A percentile compares a stretch with the other conserved stretches of the same genome.
Conservation (phyloP, 2,329 filamentous ascomycete species). For the Nothophoma quercina region DNA sequence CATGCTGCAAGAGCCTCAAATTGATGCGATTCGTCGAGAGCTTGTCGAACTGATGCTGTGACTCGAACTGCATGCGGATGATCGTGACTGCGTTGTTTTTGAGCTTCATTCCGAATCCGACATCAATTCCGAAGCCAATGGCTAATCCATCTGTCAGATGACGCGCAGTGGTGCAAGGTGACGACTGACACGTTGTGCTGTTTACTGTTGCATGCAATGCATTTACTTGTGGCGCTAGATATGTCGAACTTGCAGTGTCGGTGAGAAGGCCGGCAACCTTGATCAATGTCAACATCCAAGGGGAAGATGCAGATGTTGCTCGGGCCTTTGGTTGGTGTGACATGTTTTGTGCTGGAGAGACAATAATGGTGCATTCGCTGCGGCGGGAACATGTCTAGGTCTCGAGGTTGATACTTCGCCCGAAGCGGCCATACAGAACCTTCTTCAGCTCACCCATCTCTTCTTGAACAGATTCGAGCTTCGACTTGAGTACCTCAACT, state of each 20-base stretch:
- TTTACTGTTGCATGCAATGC: not conserved
- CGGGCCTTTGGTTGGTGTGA: too few relatives aligned
- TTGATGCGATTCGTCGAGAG: slow-evolving; percentile 1
- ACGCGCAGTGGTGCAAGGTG: not conserved
- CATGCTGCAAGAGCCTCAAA: slow-evolving; percentile 17
- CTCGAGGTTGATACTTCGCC: slow-evolving; percentile 95
- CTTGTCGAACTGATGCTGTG: slow-evolving; percentile 8
- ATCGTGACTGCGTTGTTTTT: not conserved
- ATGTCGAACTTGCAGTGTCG: too few relatives aligned
- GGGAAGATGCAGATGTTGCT: too few relatives aligned
- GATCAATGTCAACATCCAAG: too few relatives aligned
- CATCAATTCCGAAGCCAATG: slow-evolving; percentile 9
- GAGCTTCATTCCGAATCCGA: slow-evolving; percentile 16
- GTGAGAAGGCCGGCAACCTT: too few relatives aligned
- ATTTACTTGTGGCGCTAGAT: not conserved
- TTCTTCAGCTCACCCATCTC: slow-evolving; percentile 93
- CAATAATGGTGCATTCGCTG: too few relatives aligned
- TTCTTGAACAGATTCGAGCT: slow-evolving; percentile 75
- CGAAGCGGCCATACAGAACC: slow-evolving; percentile 91
- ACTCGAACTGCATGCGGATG: slow-evolving; percentile 1
- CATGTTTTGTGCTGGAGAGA: too few relatives aligned
- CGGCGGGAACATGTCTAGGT: too few relatives aligned
- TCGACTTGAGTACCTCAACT: slow-evolving; percentile 77
- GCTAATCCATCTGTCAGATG: not conserved
- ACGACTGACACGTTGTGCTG: not conserved